Evolutionary conservation across 2,329 filamentous ascomycete species (phyloP).

Genomic region (Cladosporium phlei): DNA sequence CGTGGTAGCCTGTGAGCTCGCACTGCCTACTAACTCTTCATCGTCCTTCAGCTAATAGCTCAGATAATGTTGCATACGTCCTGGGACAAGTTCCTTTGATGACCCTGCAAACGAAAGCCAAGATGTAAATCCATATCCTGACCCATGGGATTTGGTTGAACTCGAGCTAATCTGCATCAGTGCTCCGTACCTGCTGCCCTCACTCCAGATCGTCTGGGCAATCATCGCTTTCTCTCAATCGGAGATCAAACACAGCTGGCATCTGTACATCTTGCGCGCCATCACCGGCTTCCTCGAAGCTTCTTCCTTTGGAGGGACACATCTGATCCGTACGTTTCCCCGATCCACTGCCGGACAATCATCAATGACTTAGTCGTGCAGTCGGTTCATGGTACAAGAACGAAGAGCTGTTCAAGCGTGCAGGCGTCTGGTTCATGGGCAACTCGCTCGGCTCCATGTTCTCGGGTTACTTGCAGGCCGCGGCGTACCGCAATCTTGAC

Average conservation of each 20-base stretch:
- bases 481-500: slow-evolving; percentile 38
- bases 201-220: slow-evolving; percentile 13
- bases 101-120: slow-evolving; percentile 7
- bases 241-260: slow-evolving; percentile 13
- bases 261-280: slow-evolving; percentile 13
- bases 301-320: slow-evolving; percentile 1
- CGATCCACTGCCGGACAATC: not conserved
- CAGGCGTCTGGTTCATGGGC: slow-evolving; percentile 49
- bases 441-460: slow-evolving; percentile 45
- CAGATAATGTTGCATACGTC: slow-evolving; percentile 7
- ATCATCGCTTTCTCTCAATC: slow-evolving; percentile 18
- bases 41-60: not conserved
- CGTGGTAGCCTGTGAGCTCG: not conserved
- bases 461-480: slow-evolving; percentile 53
- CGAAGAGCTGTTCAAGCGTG: slow-evolving; percentile 49
- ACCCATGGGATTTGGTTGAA: no score
- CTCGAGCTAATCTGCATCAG: no score
- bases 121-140: not conserved
- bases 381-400: slow-evolving; percentile 47
- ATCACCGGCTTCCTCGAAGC: slow-evolving; percentile 7
- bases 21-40: not conserved
- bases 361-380: not conserved
- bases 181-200: slow-evolving; percentile 7
- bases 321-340: slow-evolving; percentile 2
- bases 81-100: slow-evolving; percentile 2